Evolutionary conservation across 1,284 basidiomycete genomes (phyloP), one percentile per base, ranked within the genome.

Genomic region (Sanghuangporus weigelae): DNA sequence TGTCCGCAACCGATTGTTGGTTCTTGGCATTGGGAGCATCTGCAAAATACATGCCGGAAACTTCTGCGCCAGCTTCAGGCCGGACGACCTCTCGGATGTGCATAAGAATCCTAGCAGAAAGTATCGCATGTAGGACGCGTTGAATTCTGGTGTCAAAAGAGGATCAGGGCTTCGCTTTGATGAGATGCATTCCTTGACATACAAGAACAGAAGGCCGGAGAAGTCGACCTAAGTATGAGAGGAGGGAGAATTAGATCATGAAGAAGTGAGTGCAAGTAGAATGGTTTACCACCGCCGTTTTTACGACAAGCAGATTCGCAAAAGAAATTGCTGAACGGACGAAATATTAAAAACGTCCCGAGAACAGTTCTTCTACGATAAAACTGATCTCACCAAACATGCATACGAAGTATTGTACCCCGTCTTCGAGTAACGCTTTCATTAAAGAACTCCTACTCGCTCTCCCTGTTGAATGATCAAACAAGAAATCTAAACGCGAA

Each of bases 31-130:
- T 35, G 16, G 19, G 39, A 35, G 26, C 26, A 16, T 10, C 51
- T n/a, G 53, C 39, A 12, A 61, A 61, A 31, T 42, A 44, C 60
- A 56, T n/a, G 7, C 19, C 23, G n/a, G 60, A 55, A 40, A 46
- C 21, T 8, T 61, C 53, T 31, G 14, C 19, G 12, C 39, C 7
- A 31, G 42, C 38, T 4, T 11, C 16, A 35, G 31, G 46, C 6
- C 48, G 40, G 40, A 49, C 44, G 21, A 44, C 61, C 8, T 58
- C 55, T 7, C 61, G 56, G 39, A 58, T 57, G 40, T 62, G 42
- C n/a, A 62, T 36, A 21, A 63, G 44, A 0, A 63, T 51, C 42
- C 61, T 55, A 12, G 56, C 61, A 19, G 61, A 57, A 42, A 63
- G 55, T n/a, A 57, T 63, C 12, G 61, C n/a, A 19, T 57, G 61